Conservation (phyloP, 2,329 filamentous ascomycete genomes). For the Penicillium fuscoglaucum region DNA sequence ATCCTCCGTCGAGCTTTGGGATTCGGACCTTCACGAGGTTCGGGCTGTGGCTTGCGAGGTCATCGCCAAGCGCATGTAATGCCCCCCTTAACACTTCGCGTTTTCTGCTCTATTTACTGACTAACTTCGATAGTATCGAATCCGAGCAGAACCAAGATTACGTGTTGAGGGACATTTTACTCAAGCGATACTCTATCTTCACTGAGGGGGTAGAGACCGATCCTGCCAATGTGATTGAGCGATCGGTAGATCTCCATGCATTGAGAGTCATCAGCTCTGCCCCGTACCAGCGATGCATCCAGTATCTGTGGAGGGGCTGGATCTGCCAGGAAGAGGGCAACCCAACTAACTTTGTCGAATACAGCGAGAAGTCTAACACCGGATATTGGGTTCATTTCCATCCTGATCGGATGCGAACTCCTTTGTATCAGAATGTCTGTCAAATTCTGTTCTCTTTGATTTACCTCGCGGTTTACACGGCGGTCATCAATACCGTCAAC, state of each 20-base stretch:
- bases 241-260: constrained; percentile 89
- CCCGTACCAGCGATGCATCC: constrained; percentile 94
- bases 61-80: constrained; percentile 73
- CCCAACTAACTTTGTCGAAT: constrained; percentile 84
- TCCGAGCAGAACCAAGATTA: constrained; percentile 75
- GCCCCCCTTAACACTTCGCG: neutral
- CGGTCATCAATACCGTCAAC: constrained; percentile 93
- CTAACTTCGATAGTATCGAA: constrained; percentile 68
- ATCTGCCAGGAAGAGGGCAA: constrained; percentile 93
- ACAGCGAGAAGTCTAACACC: constrained; percentile 75
- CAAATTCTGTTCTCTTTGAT: constrained; percentile 82
- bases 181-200: constrained; percentile 85
- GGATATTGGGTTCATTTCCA: constrained; percentile 81
- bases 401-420: constrained; percentile 90
- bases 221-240: constrained; percentile 86
- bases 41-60: constrained; percentile 84
- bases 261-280: constrained; percentile 84
- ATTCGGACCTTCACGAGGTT: constrained; percentile 77
- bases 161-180: constrained; percentile 75
- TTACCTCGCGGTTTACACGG: constrained; percentile 82
- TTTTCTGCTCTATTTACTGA: constrained; percentile 10
- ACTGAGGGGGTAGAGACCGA: constrained; percentile 68
- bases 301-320: constrained; percentile 93
- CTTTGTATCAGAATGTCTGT: constrained; percentile 86
- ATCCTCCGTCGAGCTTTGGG: constrained; percentile 81